These are phyloP conservation scores for Litchi chinensis DNA, from an alignment of 345 rosid species.

Conservation along the genomic window DNA sequence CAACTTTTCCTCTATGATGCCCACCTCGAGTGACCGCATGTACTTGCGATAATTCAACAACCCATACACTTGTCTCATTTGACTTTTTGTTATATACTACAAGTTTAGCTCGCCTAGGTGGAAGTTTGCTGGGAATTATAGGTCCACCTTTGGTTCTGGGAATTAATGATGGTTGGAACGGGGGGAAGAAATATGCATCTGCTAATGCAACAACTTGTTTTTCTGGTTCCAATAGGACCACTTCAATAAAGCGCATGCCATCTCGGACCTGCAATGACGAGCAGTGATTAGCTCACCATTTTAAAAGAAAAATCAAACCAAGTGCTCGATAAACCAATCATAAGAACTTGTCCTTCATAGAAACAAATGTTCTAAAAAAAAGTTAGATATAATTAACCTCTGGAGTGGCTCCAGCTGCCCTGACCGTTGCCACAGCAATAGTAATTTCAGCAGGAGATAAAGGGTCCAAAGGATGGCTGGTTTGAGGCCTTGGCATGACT, in stretches of 20 bases:
- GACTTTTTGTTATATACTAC: conserved; percentile 81
- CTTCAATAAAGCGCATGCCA: conserved; percentile 89
- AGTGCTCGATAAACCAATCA: background rate
- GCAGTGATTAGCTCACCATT: conserved; percentile 18
- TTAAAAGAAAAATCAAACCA: conserved; percentile 5
- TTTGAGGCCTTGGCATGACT: conserved; percentile 75
- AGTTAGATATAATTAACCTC: conserved; percentile 51
- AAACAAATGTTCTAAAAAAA: background rate
- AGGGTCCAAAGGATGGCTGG: conserved; percentile 87
- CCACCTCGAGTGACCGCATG: conserved; percentile 94
- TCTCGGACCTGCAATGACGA: conserved; percentile 69
- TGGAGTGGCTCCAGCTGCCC: conserved; percentile 91
- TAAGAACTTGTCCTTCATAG: background rate
- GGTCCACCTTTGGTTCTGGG: conserved; percentile 87
- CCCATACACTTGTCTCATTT: conserved; percentile 82
- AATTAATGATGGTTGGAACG: conserved; percentile 87
- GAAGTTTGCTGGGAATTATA: conserved; percentile 80
- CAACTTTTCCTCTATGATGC: conserved; percentile 89
- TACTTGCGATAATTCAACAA: conserved; percentile 84
- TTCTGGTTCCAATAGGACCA: conserved; percentile 80
- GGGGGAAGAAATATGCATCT: conserved; percentile 94
- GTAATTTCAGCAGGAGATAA: conserved; percentile 85
- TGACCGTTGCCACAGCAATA: conserved; percentile 89
- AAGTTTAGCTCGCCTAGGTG: conserved; percentile 84
- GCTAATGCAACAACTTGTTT: conserved; percentile 84